Conservation (phyloP, 441 rosid genomes). For the Erodium trifolium region DNA sequence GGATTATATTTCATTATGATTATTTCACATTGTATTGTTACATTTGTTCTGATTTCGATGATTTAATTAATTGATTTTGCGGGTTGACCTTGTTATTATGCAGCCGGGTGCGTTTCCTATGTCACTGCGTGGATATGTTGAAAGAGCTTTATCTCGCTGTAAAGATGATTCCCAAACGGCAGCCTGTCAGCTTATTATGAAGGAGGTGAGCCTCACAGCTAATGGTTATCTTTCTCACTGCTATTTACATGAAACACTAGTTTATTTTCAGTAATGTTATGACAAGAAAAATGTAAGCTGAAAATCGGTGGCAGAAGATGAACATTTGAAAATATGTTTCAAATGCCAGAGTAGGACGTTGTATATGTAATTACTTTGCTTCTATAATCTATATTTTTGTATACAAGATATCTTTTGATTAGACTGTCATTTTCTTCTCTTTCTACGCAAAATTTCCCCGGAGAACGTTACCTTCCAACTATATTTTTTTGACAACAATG, state of each 20-base stretch:
- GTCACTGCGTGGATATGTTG: conserved; percentile 74
- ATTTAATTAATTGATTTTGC: not conserved
- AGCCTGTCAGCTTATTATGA: conserved; percentile 67
- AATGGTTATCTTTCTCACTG: not conserved
- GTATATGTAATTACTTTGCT: not conserved
- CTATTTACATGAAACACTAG: not conserved
- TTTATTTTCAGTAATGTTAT: not conserved
- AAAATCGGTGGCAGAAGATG: not conserved
- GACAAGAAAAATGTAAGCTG: not conserved
- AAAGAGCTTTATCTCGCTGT: conserved; percentile 79
- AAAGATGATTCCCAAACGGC: conserved; percentile 58
- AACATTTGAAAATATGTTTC: not conserved
- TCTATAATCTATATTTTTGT: not conserved
- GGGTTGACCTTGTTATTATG: not conserved
- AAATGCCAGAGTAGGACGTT: not conserved
- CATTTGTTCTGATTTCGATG: not conserved
- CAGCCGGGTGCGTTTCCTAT: conserved; percentile 71
- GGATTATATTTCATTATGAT: not conserved
- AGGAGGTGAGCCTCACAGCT: conserved; percentile 44
- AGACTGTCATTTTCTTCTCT: not conserved
- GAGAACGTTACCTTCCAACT: not conserved
- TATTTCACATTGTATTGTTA: not conserved
- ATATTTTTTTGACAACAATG: not conserved
- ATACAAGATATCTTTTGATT: not conserved
- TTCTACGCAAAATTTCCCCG: not conserved